Conservation (phyloP, 192 early-diverging fungal genomes). For the Helicostylum pulchrum region DNA sequence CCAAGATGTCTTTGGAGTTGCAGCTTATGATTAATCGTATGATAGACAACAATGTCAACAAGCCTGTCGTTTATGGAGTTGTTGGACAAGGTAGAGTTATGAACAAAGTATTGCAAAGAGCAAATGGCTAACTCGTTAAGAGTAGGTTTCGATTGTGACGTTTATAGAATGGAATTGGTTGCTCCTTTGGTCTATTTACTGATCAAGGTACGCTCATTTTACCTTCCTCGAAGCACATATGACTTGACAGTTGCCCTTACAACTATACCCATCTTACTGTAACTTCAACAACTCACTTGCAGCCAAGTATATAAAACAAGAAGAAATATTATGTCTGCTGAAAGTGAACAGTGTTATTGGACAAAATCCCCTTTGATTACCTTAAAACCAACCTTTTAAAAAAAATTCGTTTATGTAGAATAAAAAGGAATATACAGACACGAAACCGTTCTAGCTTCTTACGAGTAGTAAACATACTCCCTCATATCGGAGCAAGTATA, state of each 20-base stretch:
- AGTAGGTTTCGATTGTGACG: constrained; percentile 3
- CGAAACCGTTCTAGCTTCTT: constrained; percentile 4
- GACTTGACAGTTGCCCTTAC: constrained; percentile 8
- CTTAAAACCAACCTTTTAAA: constrained; percentile 2
- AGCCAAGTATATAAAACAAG: constrained; percentile 9
- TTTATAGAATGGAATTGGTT: constrained; percentile 7
- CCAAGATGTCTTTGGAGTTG: constrained; percentile 1
- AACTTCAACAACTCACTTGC: not conserved
- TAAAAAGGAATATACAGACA: constrained; percentile 1
- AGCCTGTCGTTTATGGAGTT: constrained; percentile 4
- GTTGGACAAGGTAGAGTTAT: constrained; percentile 9
- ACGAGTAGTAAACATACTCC: not conserved
- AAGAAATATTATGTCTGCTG: not conserved
- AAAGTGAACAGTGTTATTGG: not conserved
- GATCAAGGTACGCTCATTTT: constrained; percentile 5
- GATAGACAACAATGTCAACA: constrained; percentile 1
- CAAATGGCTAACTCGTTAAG: not conserved
- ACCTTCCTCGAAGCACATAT: constrained; percentile 6
- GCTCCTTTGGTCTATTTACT: constrained; percentile 6
- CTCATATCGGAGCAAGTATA: not conserved
- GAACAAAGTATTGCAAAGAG: constrained; percentile 5
- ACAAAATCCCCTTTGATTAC: constrained; percentile 6
- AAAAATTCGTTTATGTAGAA: not conserved
- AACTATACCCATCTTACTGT: not conserved
- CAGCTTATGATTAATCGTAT: constrained; percentile 9